Evolutionary conservation across 2,329 filamentous ascomycete genomes (phyloP), one percentile per base, ranked within the genome.

Genomic region (Penicillium crustosum): DNA sequence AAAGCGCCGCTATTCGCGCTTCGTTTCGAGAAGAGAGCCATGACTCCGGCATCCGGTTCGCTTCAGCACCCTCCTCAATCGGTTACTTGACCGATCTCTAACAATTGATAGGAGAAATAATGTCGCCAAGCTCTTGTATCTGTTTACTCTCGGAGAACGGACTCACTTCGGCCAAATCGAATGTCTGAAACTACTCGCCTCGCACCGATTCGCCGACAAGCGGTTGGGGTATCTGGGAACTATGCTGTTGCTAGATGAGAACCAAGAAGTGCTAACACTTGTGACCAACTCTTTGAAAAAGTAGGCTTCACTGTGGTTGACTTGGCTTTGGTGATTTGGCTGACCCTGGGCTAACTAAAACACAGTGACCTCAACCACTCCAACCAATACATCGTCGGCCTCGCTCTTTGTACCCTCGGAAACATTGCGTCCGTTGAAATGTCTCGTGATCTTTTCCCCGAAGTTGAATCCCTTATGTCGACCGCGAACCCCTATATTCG

Each of bases 141-240:
- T 99, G 60, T 99, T 99, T 77, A 99, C 94, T 1, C 84, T 99
- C 42, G 94, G 94, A 64, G 94, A 99, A 79, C 86, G 94, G 70
- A 99, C 94, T 57, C 94, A 99, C 78, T 99, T 99, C 75, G 94
- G 94, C 51, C 94, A 99, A 82, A 99, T 99, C 73, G 94, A 99
- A 86, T 99, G 94, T 77, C 84, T 99, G 71, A 99, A 99, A 79
- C 86, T 99, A 50, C 85, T 99, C 58, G 94, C 94, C 58, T 99
- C 94, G 41, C 93, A 95, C 64, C 91, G 93, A 58, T 99, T 99
- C 73, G 94, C 94, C 66, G 94, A 99, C 82, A 99, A 99, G 81
- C 88, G 94, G 48, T 79, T 99, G 67, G 94, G 94, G 41, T 96
- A 99, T 73, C 81, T 99, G 65, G 94, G 94, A 25, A 99, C 94